Evolutionary conservation across 2,329 filamentous ascomycete species (phyloP).

Genomic region (Fusarium torreyae): DNA sequence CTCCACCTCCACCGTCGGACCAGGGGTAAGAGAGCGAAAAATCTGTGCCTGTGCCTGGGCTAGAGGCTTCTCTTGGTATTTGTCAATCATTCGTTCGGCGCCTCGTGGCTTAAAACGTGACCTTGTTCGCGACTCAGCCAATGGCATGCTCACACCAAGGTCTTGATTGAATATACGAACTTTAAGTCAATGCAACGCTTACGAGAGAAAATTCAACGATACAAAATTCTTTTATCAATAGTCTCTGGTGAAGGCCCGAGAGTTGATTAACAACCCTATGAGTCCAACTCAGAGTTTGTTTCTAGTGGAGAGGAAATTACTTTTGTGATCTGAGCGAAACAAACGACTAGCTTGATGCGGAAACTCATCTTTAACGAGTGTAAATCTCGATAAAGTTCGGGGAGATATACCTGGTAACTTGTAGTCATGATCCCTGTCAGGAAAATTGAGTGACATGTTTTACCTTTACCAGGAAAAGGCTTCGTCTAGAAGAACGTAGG

Average conservation of each 20-base stretch:
- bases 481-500: constrained; percentile 49
- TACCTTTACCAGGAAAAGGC: constrained; percentile 48
- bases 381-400: constrained; percentile 10
- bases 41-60: neutral
- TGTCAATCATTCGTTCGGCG: constrained; percentile 19
- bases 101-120: constrained; percentile 1
- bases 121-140: constrained; percentile 7
- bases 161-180: constrained; percentile 5
- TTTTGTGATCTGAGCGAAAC: constrained; percentile 5
- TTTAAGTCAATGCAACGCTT: neutral
- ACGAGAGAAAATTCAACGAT: constrained; percentile 1
- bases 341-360: constrained; percentile 20
- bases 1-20: neutral
- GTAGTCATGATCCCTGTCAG: neutral
- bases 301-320: constrained; percentile 4
- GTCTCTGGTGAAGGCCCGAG: constrained; percentile 5
- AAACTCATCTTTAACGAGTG: constrained; percentile 5
- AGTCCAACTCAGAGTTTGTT: neutral
- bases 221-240: constrained; percentile 2
- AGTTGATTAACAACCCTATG: neutral
- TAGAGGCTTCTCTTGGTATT: constrained; percentile 15
- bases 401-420: constrained; percentile 7
- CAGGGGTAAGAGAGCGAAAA: constrained; percentile 24
- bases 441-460: neutral
- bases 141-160: neutral